Percentiles rank a stretch among this genome's conserved stretches.
Conservation (phyloP, 2,329 filamentous ascomycete species). For the Colletotrichum theobromicola region DNA sequence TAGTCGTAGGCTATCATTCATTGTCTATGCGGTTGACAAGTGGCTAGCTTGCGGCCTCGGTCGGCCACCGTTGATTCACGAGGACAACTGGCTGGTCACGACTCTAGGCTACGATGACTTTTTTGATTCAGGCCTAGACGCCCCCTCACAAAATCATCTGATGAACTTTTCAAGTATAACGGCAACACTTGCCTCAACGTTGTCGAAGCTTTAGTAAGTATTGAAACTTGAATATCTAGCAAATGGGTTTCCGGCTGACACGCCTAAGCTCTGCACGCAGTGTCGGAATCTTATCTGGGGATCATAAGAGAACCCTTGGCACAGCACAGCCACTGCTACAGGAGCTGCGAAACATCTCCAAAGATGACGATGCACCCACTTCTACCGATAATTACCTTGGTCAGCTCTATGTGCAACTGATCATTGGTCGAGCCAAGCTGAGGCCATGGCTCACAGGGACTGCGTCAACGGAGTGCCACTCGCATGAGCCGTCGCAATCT, state of each 20-base stretch:
- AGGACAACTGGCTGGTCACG: not conserved
- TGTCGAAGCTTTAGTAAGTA: not conserved
- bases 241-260: not conserved
- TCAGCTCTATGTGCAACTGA: not conserved
- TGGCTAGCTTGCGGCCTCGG: slow-evolving; percentile 24
- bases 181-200: not conserved
- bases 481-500: not conserved
- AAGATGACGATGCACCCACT: not conserved
- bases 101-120: not conserved
- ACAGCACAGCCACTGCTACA: not conserved
- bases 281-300: not conserved
- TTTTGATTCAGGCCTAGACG: not conserved
- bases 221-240: not conserved
- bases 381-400: not conserved
- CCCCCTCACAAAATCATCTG: not conserved
- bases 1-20: slow-evolving; percentile 19
- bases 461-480: not conserved
- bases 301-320: not conserved
- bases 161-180: not conserved
- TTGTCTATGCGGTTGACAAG: slow-evolving; percentile 21
- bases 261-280: not conserved
- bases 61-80: slow-evolving; percentile 12
- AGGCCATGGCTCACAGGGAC: not conserved
- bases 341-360: not conserved
- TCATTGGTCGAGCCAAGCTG: not conserved